Conservation (phyloP, 345 rosid species). For the Lepidium aucheri region DNA sequence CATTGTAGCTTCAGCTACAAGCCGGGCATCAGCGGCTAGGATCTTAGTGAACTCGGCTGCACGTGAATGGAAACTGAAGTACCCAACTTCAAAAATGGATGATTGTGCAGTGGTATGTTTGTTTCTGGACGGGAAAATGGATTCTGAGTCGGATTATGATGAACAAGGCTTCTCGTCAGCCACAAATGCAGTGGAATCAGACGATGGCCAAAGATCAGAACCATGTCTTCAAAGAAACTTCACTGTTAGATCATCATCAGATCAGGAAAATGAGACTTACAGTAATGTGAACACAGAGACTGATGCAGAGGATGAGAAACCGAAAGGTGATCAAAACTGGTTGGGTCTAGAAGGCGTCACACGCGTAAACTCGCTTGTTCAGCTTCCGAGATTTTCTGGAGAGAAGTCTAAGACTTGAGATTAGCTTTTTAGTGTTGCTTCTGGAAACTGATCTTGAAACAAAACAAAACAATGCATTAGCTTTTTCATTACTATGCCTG, state of each 20-base stretch:
- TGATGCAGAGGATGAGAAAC: conserved; percentile 28
- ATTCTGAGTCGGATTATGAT: conserved; percentile 61
- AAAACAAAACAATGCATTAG: neutral
- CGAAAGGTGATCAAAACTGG: conserved; percentile 75
- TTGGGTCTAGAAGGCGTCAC: conserved; percentile 92
- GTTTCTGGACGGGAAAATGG: conserved; percentile 94
- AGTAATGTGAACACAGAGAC: conserved; percentile 18
- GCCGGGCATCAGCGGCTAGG: conserved; percentile 85
- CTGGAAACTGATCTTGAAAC: neutral
- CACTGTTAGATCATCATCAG: conserved; percentile 72
- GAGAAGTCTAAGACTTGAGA: conserved; percentile 48
- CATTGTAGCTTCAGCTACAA: conserved; percentile 71
- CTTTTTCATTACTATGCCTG: neutral
- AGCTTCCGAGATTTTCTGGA: conserved; percentile 90
- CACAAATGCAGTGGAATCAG: conserved; percentile 70
- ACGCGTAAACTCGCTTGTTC: conserved; percentile 93
- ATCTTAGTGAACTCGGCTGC: conserved; percentile 81
- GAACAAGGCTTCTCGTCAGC: conserved; percentile 89
- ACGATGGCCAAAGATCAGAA: conserved; percentile 80
- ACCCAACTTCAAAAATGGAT: conserved; percentile 97
- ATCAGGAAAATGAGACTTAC: conserved; percentile 42
- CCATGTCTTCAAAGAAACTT: conserved; percentile 77
- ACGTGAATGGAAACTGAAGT: conserved; percentile 90
- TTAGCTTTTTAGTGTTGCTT: neutral
- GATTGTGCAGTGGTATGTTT: conserved; percentile 98